A percentile compares a stretch with the other conserved stretches of the same genome.
phyloP scores from a whole-genome alignment of 805 yeast genomes.

The Wickerhamiella domercqiae region DNA sequence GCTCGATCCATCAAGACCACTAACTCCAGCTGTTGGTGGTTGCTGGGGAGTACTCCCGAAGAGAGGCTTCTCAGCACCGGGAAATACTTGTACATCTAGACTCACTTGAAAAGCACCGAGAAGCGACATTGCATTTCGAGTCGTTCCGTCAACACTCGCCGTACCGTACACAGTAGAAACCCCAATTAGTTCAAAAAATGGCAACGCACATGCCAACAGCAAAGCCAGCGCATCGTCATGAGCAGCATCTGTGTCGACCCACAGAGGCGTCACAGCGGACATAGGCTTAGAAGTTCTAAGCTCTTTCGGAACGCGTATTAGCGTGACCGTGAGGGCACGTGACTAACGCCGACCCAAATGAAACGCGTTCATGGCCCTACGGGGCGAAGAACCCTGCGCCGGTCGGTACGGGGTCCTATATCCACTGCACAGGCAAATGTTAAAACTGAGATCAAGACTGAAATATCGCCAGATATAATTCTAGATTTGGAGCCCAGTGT shows the following conservation, averaged over 20 bases:
- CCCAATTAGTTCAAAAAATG: conserved; percentile 44
- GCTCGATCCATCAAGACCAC: conserved; percentile 66
- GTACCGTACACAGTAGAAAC: conserved; percentile 68
- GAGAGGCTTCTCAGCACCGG: conserved; percentile 50
- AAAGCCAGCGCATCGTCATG: conserved; percentile 78
- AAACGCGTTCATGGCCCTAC: too few relatives aligned
- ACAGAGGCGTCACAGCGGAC: conserved; percentile 38
- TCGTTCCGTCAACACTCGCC: conserved; percentile 46
- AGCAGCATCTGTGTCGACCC: conserved; percentile 91
- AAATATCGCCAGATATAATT: too few relatives aligned
- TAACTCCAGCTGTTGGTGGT: conserved; percentile 29
- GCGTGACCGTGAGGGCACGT: too few relatives aligned
- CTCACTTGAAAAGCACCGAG: conserved; percentile 38
- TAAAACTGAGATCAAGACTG: too few relatives aligned
- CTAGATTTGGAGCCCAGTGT: too few relatives aligned
- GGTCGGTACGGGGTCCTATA: too few relatives aligned
- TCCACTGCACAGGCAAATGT: too few relatives aligned
- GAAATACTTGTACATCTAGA: conserved; percentile 43
- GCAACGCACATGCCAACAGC: conserved; percentile 44
- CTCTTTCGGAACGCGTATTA: too few relatives aligned
- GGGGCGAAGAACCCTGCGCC: too few relatives aligned
- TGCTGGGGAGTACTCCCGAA: conserved; percentile 6
- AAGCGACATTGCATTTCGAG: conserved; percentile 51
- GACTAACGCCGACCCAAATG: too few relatives aligned
- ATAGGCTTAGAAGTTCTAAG: background rate